Evolutionary conservation across 345 rosid species (phyloP), one percentile per base, ranked within the genome.

Genomic region (Eucalyptus shirleyi): DNA sequence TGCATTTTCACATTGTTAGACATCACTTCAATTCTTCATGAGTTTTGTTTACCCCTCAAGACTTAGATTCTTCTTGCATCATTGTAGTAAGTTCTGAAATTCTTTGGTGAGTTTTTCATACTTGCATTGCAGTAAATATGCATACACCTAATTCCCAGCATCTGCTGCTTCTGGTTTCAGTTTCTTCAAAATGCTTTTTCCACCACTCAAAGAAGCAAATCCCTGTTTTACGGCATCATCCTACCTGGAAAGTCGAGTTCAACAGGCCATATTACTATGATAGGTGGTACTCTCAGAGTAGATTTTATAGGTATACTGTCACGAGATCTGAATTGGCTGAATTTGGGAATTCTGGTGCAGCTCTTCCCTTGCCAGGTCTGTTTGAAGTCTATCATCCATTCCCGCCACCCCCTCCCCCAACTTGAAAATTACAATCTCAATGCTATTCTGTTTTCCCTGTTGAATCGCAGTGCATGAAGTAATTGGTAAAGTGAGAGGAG

Each of bases 311-410:
- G 90, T 45, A 15, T 45, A 32, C 92, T 23, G 90, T 92, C 55
- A 95, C 87, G 8, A 95, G 94, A 94, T 95, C 96, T 87, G 95
- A 95, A 93, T 91, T 96, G 91, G 96, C 96, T 30, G 96, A 95
- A 89, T 67, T 90, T 90, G 96, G 97, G 55, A 91, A 81, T 50
- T 89, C 98, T 51, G 95, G 93, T 50, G 90, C 94, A 65, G 87
- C 93, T 55, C 47, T 88, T 93, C 93, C 93, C 8, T 86, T 91
- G 87, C 91, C 98, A 96, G 99, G 99, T 97, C 90, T 89, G 87
- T 86, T 81, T 90, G 53, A 77, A 88, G 88, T 44, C 85, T 77
- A 77, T 77, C 24, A 40, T 40, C 47, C 30, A 40, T 77, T 72
- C 82, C 45, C 2, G 2, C 26, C 45, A 19, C 3, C 28, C 83